Percentiles rank a stretch among this genome's conserved stretches.
Evolutionary conservation across 148 eudicot species (phyloP).

Genomic region (Rhododendron vialii): DNA sequence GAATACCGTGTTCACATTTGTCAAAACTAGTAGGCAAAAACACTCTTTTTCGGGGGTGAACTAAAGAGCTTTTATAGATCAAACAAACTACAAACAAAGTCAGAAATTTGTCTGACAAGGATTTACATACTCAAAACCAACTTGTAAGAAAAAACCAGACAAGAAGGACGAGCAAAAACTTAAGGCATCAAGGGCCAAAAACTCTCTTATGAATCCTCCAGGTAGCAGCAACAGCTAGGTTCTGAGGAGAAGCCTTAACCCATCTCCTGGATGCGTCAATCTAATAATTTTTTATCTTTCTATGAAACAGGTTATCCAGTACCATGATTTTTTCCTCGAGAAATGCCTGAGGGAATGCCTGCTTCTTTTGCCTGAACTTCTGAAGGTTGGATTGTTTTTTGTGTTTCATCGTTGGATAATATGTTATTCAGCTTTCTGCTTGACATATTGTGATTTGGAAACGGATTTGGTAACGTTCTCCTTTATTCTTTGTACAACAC

Average conservation of each 20-base stretch:
- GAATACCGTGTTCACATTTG: not conserved
- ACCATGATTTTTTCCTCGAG: slow-evolving; percentile 80
- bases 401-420: not conserved
- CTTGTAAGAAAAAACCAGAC: too few species aligned
- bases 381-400: slow-evolving; percentile 52
- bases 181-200: too few species aligned
- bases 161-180: too few species aligned
- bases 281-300: not conserved
- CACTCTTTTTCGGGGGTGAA: not conserved
- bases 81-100: too few species aligned
- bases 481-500: not conserved
- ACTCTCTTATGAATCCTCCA: too few species aligned
- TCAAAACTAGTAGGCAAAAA: not conserved
- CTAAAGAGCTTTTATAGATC: too few species aligned
- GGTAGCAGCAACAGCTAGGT: too few species aligned
- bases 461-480: not conserved
- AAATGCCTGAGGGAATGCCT: slow-evolving; percentile 95
- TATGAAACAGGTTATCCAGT: slow-evolving; percentile 61
- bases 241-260: too few species aligned
- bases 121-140: too few species aligned
- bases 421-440: not conserved
- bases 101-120: too few species aligned
- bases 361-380: slow-evolving; percentile 87
- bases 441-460: not conserved
- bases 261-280: not conserved